Conservation (phyloP, 148 eudicot species). For the Salicornia ramosissima region DNA sequence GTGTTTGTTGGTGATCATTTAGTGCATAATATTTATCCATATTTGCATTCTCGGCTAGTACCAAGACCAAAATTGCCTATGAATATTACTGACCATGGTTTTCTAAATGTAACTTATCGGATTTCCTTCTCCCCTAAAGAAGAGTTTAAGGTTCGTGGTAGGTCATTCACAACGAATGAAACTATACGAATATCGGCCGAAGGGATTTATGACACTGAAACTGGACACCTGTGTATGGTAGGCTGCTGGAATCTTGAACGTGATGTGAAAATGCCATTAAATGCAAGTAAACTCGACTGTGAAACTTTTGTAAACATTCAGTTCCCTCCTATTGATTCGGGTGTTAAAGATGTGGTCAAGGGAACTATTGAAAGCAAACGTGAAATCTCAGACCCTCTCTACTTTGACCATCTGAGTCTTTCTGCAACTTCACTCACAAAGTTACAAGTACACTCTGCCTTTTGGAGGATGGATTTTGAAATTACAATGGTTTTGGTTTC, state of each 20-base stretch:
- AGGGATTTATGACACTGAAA: conserved; percentile 52
- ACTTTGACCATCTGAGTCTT: conserved; percentile 62
- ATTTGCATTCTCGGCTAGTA: conserved; percentile 19
- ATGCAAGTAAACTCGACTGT: conserved; percentile 54
- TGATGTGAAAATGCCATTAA: conserved; percentile 18
- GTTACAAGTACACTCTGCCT: conserved; percentile 41
- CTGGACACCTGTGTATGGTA: conserved; percentile 69
- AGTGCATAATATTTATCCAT: conserved; percentile 33
- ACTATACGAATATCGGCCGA: conserved; percentile 65
- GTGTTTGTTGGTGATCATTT: conserved; percentile 48
- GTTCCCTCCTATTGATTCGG: conserved; percentile 47
- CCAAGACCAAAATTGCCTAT: conserved; percentile 17
- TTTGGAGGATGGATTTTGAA: conserved; percentile 93
- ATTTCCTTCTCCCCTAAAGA: conserved; percentile 29
- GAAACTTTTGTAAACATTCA: conserved; percentile 53
- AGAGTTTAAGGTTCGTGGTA: conserved; percentile 43
- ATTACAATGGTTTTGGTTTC: conserved; percentile 77
- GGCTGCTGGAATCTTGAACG: conserved; percentile 61
- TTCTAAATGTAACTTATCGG: conserved; percentile 56
- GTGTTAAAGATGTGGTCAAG: conserved; percentile 30
- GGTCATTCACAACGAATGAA: conserved; percentile 14
- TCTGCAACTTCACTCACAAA: conserved; percentile 46
- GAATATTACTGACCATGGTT: conserved; percentile 24
- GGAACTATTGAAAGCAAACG: conserved; percentile 86
- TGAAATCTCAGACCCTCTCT: conserved; percentile 46